phyloP scores from a whole-genome alignment of 768 basidiomycete genomes.

The Mycena latifolia region DNA sequence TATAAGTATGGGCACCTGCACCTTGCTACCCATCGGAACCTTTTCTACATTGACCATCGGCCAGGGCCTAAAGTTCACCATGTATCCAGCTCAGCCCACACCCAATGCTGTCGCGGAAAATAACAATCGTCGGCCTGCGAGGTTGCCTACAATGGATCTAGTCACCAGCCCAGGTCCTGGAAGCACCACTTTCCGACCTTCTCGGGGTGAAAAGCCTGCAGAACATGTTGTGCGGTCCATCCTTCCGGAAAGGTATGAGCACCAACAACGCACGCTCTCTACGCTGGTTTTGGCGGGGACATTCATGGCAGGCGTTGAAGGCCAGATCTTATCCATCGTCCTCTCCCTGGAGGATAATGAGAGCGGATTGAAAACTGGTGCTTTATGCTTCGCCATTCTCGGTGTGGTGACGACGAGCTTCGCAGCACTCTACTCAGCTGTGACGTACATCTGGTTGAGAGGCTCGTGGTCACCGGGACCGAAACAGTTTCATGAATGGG shows the following conservation, averaged over 20 bases:
- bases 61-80: no score
- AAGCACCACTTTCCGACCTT: not conserved
- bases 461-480: conserved; percentile 5
- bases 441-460: conserved; percentile 3
- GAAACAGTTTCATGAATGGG: conserved; percentile 9
- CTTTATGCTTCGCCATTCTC: conserved; percentile 3
- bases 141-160: not conserved
- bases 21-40: no score
- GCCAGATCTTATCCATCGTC: conserved; percentile 3
- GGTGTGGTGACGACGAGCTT: conserved; percentile 2
- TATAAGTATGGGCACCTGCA: no score
- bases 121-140: not conserved
- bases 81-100: not conserved
- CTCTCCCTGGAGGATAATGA: not conserved
- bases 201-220: not conserved
- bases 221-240: conserved; percentile 1
- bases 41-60: no score
- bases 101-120: not conserved
- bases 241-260: not conserved
- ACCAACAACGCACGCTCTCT: conserved; percentile 1
- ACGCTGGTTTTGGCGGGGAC: not conserved
- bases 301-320: conserved; percentile 9
- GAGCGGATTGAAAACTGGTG: not conserved
- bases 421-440: not conserved
- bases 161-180: not conserved